Base-by-base conservation (phyloP, 2,329 filamentous ascomycete species). In the Calonectria naviculata region DNA sequence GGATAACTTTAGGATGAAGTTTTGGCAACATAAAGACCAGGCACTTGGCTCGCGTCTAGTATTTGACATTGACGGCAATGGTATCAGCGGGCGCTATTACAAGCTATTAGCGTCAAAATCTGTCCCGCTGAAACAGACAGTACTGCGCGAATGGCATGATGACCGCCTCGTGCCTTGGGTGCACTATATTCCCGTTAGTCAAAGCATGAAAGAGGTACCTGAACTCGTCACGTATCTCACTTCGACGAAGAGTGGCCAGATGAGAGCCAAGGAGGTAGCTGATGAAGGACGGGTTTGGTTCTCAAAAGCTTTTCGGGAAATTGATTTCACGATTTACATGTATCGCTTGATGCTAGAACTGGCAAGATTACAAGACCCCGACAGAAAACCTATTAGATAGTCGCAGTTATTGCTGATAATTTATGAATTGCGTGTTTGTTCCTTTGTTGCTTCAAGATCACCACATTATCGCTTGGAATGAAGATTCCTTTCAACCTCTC, bases 261-360 rank as follows among this genome's bases (percentile, higher is more conserved):
- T 71, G 26, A 82, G 84, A 68, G 90, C 88, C 0, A 80, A 81
- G 31, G 80, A 83, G 31, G 87, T 93, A 70, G 91, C 90, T 1
- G 83, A 87, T 60, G 78, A 81, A 9, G 90, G 91, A 0, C 82
- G 84, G 10, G 83, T 85, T 10, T 93, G 91, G 91, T 87, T 86
- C 56, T 77, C 74, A 0, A 86, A 83, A 74, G 87, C 87, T 13
- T 75, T 93, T 38, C 79, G 91, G 47, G 88, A 89, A 52, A 86
- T 89, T 42, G 91, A 93, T 77, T 86, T 91, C 75, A 85, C 87
- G 31, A 84, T 89, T 2, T 92, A 91, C 83, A 84, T 89, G 31
- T 92, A 92, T 75, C 83, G 92, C 61, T 77, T 93, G 69, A 72
- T 93, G 74, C 76, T 93, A 28, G 91, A 93, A 83, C 85, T 87